Evolutionary conservation across 2,329 filamentous ascomycete species (phyloP).

Genomic region (Epichloe brachyelytri): DNA sequence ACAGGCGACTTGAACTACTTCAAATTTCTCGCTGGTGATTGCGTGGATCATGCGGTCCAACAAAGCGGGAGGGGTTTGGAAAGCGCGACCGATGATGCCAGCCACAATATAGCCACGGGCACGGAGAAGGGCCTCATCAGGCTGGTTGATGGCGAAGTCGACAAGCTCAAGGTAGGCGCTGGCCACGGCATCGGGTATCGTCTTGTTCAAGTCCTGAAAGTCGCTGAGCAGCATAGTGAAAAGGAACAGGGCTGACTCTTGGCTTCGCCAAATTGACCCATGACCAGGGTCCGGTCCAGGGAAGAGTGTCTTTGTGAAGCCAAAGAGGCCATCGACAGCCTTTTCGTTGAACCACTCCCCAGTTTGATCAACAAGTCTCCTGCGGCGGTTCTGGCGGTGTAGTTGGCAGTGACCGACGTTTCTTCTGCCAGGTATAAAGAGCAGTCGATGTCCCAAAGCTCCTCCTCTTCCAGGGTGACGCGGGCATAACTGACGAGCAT

Average conservation of each 20-base stretch:
- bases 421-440: slow-evolving; percentile 94
- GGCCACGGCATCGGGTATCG: slow-evolving; percentile 55
- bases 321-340: slow-evolving; percentile 66
- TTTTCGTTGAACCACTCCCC: slow-evolving; percentile 75
- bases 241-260: slow-evolving; percentile 74
- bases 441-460: slow-evolving; percentile 91
- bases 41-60: slow-evolving; percentile 63
- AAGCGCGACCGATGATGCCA: slow-evolving; percentile 62
- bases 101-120: slow-evolving; percentile 81
- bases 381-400: slow-evolving; percentile 84
- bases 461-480: slow-evolving; percentile 86
- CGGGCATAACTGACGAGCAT: slow-evolving; percentile 75
- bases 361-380: slow-evolving; percentile 88
- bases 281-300: slow-evolving; percentile 23
- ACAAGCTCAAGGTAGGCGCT: slow-evolving; percentile 70
- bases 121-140: slow-evolving; percentile 63
- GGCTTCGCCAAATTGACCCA: slow-evolving; percentile 41
- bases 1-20: slow-evolving; percentile 85
- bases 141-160: slow-evolving; percentile 57
- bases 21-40: slow-evolving; percentile 62
- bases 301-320: slow-evolving; percentile 65
- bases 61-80: slow-evolving; percentile 48
- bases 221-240: slow-evolving; percentile 76
- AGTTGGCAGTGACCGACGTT: slow-evolving; percentile 88
- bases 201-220: slow-evolving; percentile 63